Evolutionary conservation across 495 filamentous ascomycete genomes (phyloP).

Genomic region (Neurospora sp.): DNA sequence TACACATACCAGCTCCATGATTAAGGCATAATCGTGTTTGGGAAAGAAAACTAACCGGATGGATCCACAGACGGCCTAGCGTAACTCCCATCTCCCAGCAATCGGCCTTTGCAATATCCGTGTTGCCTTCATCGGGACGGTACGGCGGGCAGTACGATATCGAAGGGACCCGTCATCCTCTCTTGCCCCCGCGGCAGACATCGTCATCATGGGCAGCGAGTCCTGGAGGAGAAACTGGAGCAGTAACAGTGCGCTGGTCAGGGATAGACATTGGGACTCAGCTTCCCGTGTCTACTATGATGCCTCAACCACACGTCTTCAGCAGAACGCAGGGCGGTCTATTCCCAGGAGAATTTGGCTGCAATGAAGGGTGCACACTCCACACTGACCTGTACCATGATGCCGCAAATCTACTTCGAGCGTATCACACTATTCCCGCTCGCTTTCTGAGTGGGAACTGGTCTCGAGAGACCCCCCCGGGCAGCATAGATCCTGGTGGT

Average conservation of each 20-base stretch:
- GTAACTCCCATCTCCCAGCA: conserved; percentile 5
- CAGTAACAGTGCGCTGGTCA: conserved; percentile 9
- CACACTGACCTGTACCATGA: conserved; percentile 23
- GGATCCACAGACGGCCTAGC: conserved; percentile 12
- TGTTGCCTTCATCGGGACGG: conserved; percentile 7
- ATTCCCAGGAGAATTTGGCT: conserved; percentile 8
- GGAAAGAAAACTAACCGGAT: not conserved
- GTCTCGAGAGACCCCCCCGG: conserved; percentile 3
- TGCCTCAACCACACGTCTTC: conserved; percentile 9
- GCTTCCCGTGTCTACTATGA: not conserved
- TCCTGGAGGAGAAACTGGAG: conserved; percentile 3
- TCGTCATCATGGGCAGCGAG: conserved; percentile 9
- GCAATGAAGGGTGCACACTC: conserved; percentile 16
- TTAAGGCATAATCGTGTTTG: not conserved
- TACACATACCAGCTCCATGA: not conserved
- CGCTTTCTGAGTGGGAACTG: conserved; percentile 3
- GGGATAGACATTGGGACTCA: conserved; percentile 8
- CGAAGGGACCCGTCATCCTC: conserved; percentile 2
- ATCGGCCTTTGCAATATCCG: conserved; percentile 16
- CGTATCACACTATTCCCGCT: conserved; percentile 9
- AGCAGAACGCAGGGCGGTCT: conserved; percentile 10
- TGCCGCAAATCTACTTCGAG: conserved; percentile 14
- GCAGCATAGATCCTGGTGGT: conserved; percentile 2
- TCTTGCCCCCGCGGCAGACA: conserved; percentile 3
- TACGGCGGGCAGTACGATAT: not conserved